A percentile compares a stretch with the other conserved stretches of the same genome.
Conservation (phyloP, 2,329 filamentous ascomycete species). For the Sarocladium kiliense region DNA sequence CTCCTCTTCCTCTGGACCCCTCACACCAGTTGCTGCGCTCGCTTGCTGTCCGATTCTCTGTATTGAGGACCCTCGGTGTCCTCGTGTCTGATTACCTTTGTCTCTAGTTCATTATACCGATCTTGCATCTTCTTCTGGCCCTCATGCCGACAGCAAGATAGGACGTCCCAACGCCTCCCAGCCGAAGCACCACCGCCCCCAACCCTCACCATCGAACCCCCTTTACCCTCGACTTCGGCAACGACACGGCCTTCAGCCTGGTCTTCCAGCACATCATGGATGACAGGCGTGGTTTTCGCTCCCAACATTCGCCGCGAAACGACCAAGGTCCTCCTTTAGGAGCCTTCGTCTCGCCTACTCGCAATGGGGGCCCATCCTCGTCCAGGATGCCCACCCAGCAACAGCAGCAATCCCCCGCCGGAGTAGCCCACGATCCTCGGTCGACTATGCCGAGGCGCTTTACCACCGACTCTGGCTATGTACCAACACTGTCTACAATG, state of each 20-base stretch:
- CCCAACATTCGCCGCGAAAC: conserved; percentile 71
- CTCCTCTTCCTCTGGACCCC: conserved; percentile 7
- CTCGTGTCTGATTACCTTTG: conserved; percentile 6
- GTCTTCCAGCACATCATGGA: neutral
- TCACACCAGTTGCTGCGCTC: neutral
- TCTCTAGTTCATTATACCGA: neutral
- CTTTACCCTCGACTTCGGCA: neutral
- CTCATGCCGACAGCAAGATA: conserved; percentile 2
- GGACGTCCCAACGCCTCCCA: conserved; percentile 1
- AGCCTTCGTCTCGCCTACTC: conserved; percentile 67
- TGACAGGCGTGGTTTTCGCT: conserved; percentile 50
- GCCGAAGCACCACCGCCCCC: neutral
- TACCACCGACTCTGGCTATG: conserved; percentile 82
- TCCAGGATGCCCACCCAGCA: conserved; percentile 45
- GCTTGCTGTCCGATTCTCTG: conserved; percentile 2
- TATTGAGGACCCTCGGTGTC: conserved; percentile 1
- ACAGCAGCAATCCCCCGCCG: conserved; percentile 39
- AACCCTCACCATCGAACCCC: neutral
- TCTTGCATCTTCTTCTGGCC: neutral
- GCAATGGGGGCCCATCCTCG: conserved; percentile 48
- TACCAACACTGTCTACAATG: conserved; percentile 64
- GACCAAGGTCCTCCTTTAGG: conserved; percentile 38
- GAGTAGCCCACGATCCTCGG: conserved; percentile 60
- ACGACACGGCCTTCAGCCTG: neutral
- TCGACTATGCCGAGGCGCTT: conserved; percentile 83